These are phyloP conservation scores for Agastache rugosa DNA, from an alignment of 257 asterid genomes.

Conservation along the genomic window DNA sequence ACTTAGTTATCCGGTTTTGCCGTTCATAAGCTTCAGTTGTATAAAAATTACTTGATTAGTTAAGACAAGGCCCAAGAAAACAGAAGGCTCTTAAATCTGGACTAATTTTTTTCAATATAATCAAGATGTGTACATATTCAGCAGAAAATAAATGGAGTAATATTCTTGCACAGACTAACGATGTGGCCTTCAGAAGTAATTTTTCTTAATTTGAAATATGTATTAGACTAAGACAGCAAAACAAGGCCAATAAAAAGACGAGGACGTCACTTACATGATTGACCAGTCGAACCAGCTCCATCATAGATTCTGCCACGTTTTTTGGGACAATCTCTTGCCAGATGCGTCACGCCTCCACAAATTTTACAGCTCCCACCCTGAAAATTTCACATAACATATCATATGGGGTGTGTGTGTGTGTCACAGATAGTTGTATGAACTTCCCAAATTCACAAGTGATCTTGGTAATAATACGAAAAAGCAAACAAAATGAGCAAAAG, in stretches of 20 bases:
- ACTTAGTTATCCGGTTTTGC: slow-evolving; percentile 64
- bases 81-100: not conserved
- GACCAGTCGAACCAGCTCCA: slow-evolving; percentile 38
- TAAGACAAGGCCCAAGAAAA: not conserved
- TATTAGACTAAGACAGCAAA: not conserved
- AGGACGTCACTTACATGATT: slow-evolving; percentile 56
- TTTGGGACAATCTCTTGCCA: slow-evolving; percentile 89
- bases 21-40: slow-evolving; percentile 53
- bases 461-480: not conserved
- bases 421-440: not conserved
- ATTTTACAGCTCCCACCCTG: slow-evolving; percentile 96
- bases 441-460: not conserved
- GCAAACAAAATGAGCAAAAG: not conserved
- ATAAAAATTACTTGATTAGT: not conserved
- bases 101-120: not conserved
- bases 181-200: not conserved
- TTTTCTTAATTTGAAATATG: not conserved
- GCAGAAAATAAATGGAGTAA: not conserved
- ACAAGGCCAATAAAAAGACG: not conserved
- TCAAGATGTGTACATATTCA: not conserved
- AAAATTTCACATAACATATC: slow-evolving; percentile 19
- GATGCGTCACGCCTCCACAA: slow-evolving; percentile 91
- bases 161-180: not conserved
- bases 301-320: slow-evolving; percentile 48
- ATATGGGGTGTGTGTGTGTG: not conserved